These are phyloP conservation scores for Epichloe uncinata DNA, from an alignment of 2,329 filamentous ascomycete genomes.

Conservation along the genomic window DNA sequence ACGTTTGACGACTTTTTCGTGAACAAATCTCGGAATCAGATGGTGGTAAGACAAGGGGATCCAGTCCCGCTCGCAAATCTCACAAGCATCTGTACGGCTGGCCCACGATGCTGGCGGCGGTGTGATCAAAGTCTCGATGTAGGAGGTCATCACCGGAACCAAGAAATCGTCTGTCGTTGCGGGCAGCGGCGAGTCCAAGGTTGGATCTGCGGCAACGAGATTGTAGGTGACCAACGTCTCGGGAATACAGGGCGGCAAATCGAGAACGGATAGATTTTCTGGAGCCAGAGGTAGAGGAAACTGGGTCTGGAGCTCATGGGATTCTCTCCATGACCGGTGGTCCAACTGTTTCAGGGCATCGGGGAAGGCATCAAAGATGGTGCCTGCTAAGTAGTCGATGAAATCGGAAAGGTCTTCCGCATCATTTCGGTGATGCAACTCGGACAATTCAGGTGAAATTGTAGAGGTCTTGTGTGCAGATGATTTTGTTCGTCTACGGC, in stretches of 20 bases:
- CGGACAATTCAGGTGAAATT: not conserved
- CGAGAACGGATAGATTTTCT: constrained; percentile 37
- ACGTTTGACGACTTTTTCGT: constrained; percentile 61
- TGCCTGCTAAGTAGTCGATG: constrained; percentile 60
- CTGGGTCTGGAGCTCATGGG: constrained; percentile 30
- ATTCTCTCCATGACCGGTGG: constrained; percentile 37
- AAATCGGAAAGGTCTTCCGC: constrained; percentile 67
- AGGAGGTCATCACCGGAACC: constrained; percentile 47
- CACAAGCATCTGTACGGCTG: constrained; percentile 48
- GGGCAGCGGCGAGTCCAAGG: constrained; percentile 20
- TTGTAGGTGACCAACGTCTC: constrained; percentile 58
- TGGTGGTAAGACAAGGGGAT: constrained; percentile 74
- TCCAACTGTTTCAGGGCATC: constrained; percentile 45
- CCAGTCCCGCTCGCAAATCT: constrained; percentile 64
- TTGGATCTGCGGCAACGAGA: constrained; percentile 35
- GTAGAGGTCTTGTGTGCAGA: constrained; percentile 2
- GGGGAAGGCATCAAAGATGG: constrained; percentile 56
- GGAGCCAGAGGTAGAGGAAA: constrained; percentile 48
- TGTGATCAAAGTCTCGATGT: constrained; percentile 42
- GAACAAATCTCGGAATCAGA: constrained; percentile 65
- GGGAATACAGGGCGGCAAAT: constrained; percentile 36
- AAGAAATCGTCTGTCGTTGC: constrained; percentile 41
- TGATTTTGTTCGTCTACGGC: constrained; percentile 23
- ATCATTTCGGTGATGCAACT: constrained; percentile 13
- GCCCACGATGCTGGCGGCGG: constrained; percentile 50